phyloP scores from a whole-genome alignment of 305 asterid species.

The Fraxinus baroniana region DNA sequence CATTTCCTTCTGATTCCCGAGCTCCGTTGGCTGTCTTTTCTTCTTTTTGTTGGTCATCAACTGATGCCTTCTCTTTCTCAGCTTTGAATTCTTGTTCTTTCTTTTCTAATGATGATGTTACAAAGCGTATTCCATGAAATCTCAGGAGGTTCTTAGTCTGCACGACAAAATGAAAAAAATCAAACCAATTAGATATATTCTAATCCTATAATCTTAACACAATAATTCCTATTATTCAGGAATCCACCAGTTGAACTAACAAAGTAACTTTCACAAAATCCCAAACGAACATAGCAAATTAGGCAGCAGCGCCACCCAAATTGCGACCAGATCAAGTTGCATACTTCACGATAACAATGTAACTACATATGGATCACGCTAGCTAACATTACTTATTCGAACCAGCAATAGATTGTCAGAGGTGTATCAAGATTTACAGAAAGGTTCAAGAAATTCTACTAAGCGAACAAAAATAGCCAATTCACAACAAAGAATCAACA shows the following conservation, averaged over 20 bases:
- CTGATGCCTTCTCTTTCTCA: slow-evolving; percentile 45
- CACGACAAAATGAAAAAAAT: slow-evolving; percentile 17
- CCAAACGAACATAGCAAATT: background rate
- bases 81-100: slow-evolving; percentile 56
- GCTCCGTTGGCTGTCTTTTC: slow-evolving; percentile 25
- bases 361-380: background rate
- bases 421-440: background rate
- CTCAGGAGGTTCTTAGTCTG: slow-evolving; percentile 73
- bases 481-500: background rate
- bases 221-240: background rate
- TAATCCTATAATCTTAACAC: background rate
- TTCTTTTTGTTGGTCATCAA: slow-evolving; percentile 34
- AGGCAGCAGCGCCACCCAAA: background rate
- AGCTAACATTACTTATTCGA: background rate
- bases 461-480: background rate
- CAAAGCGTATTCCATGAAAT: slow-evolving; percentile 48
- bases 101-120: slow-evolving; percentile 84
- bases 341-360: background rate
- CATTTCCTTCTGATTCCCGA: slow-evolving; percentile 26
- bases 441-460: background rate
- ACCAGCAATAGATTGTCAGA: background rate
- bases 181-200: background rate
- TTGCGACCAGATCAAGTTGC: background rate
- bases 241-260: background rate
- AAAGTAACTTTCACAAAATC: background rate